Evolutionary conservation across 1,284 basidiomycete genomes (phyloP).

Genomic region (Malassezia furfur): DNA sequence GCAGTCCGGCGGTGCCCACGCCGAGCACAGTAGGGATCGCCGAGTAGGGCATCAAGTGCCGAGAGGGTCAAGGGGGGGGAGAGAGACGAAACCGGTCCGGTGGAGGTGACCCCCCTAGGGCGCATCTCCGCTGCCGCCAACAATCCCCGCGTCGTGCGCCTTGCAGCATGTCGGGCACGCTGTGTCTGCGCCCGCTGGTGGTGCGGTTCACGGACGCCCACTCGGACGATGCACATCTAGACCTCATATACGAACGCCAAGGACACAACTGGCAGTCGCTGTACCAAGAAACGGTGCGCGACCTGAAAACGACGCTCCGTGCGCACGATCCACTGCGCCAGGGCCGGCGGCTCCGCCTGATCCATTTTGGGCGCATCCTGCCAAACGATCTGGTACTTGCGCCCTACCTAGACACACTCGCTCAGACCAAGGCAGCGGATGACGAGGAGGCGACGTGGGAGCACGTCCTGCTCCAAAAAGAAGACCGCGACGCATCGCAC

Average conservation of each 20-base stretch:
- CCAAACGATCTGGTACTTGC: constrained; percentile 26
- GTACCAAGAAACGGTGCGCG: constrained; percentile 7
- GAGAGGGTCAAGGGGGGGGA: background rate
- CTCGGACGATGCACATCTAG: constrained; percentile 13
- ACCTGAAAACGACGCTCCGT: constrained; percentile 9
- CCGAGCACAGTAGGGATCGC: constrained; percentile 8
- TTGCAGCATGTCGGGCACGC: background rate
- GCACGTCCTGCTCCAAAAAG: background rate
- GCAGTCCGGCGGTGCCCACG: constrained; percentile 6
- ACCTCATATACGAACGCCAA: constrained; percentile 11
- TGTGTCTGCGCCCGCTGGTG: constrained; percentile 13
- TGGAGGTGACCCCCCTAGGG: background rate
- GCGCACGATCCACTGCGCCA: background rate
- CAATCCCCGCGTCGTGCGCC: background rate
- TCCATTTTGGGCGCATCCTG: constrained; percentile 27
- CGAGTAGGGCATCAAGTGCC: constrained; percentile 5
- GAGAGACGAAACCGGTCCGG: background rate
- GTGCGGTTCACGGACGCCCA: constrained; percentile 16
- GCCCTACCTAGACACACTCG: constrained; percentile 22
- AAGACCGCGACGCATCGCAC: background rate
- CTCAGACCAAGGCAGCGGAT: background rate
- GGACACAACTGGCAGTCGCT: constrained; percentile 6
- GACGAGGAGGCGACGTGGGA: background rate
- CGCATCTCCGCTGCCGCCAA: background rate
- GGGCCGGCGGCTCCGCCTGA: constrained; percentile 21